Percentiles rank a stretch among this genome's conserved stretches.
Evolutionary conservation across 192 early-diverging fungal genomes (phyloP).

Genomic region (Mortierella hygrophila): DNA sequence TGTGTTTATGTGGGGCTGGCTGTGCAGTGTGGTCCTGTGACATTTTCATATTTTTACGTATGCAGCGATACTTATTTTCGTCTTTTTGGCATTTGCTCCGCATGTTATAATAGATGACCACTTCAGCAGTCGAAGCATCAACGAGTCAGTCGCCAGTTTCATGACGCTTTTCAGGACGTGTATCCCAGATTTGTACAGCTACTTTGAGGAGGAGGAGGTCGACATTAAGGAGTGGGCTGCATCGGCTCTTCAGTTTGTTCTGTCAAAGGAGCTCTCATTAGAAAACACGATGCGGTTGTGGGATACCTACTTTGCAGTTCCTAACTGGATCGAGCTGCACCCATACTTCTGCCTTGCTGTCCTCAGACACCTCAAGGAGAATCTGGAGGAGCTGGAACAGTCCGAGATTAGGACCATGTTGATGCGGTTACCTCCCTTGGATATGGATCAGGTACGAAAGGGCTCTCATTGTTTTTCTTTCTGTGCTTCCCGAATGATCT

Average conservation of each 20-base stretch:
- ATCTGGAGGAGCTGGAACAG: constrained; percentile 90
- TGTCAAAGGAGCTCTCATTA: constrained; percentile 87
- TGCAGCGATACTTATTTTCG: background rate
- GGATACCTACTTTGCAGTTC: constrained; percentile 90
- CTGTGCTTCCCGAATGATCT: background rate
- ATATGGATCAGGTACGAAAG: constrained; percentile 69
- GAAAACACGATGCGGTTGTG: constrained; percentile 85
- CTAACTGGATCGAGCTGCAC: constrained; percentile 83
- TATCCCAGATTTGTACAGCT: constrained; percentile 91
- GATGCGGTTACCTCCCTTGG: constrained; percentile 79
- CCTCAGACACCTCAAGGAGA: constrained; percentile 78
- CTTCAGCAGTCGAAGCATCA: constrained; percentile 70
- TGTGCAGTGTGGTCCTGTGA: background rate
- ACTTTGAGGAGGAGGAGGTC: constrained; percentile 96
- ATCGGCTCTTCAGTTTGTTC: constrained; percentile 85
- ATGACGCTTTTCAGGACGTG: constrained; percentile 87
- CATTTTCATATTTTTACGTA: no score
- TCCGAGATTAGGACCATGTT: constrained; percentile 90
- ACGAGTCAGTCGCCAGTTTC: constrained; percentile 87
- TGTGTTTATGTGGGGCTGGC: background rate
- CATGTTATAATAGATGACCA: constrained; percentile 72
- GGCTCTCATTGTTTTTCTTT: background rate
- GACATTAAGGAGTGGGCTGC: constrained; percentile 89
- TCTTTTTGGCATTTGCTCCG: constrained; percentile 9
- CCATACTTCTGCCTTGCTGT: constrained; percentile 90